A percentile compares a stretch with the other conserved stretches of the same genome.
Evolutionary conservation across 2,329 filamentous ascomycete species (phyloP).

Genomic region (Raffaelea albimanens): DNA sequence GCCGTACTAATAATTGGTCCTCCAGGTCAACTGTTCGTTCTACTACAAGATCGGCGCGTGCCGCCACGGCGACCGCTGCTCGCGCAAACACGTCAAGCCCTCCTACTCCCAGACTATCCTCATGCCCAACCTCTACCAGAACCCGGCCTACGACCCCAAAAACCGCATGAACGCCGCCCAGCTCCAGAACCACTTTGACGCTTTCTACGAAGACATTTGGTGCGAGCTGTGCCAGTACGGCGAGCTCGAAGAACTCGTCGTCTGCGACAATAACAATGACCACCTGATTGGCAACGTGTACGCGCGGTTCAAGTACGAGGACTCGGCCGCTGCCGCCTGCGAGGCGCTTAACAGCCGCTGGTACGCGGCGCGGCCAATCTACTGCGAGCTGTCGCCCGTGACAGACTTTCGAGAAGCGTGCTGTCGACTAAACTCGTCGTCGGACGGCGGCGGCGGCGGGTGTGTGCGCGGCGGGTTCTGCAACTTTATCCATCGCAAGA

Average conservation of each 20-base stretch:
- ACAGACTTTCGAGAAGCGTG: slow-evolving; percentile 98
- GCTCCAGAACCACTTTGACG: slow-evolving; percentile 98
- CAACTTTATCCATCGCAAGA: slow-evolving; percentile 99
- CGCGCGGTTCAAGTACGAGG: slow-evolving; percentile 99
- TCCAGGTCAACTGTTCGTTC: slow-evolving; percentile 87
- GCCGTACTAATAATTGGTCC: too few species aligned
- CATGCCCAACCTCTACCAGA: slow-evolving; percentile 97
- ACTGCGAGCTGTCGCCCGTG: slow-evolving; percentile 93
- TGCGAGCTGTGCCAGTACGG: slow-evolving; percentile 99
- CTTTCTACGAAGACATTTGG: slow-evolving; percentile 99
- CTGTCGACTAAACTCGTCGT: slow-evolving; percentile 76
- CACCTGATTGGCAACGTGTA: slow-evolving; percentile 99
- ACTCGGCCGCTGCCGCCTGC: slow-evolving; percentile 85
- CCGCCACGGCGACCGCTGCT: slow-evolving; percentile 96
- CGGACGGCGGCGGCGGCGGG: slow-evolving; percentile 63
- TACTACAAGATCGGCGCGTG: slow-evolving; percentile 99
- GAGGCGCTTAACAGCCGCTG: slow-evolving; percentile 89
- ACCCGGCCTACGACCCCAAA: slow-evolving; percentile 93
- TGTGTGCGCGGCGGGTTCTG: slow-evolving; percentile 96
- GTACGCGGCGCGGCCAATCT: slow-evolving; percentile 95
- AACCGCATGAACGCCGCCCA: slow-evolving; percentile 94
- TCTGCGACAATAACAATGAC: slow-evolving; percentile 99
- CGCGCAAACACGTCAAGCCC: slow-evolving; percentile 97
- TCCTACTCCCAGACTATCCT: slow-evolving; percentile 97
- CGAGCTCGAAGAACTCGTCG: slow-evolving; percentile 92